Base-by-base conservation (phyloP, 2,329 filamentous ascomycete genomes). In the Byssoonygena ceratinophila region DNA sequence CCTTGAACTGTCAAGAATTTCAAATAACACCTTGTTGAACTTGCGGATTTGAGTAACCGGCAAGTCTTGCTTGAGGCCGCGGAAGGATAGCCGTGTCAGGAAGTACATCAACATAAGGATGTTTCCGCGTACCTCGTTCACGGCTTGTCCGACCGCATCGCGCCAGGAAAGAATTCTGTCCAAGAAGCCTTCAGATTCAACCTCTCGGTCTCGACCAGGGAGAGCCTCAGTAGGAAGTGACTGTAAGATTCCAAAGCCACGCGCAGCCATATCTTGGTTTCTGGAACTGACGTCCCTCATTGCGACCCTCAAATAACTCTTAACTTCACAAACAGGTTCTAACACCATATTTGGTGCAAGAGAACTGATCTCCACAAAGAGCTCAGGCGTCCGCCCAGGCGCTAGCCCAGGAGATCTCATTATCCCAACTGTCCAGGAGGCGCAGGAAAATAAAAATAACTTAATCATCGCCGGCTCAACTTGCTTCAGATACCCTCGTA, bases 191-290 rank as follows among this genome's bases (percentile, higher is more conserved):
- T 27, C 23, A 23, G 31, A 47, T 25, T 12, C 14, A 2, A 29
- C 12, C n/a, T 41, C 23, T 14, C 14, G n/a, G 2, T 14, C 27
- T 32, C 29, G 6, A 4, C n/a, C 27, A 4, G 27, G 27, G 5
- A 9, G 2, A 4, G 9, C 12, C 11, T 9, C 4, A 9, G 20
- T n/a, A 6, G 36, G 25, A 20, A 91, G 85, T 0, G 87, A 84
- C 0, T 79, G 81, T 4, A 96, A 68, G 11, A 95, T 84, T 0
- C 89, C 90, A 59, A 89, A 80, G 0, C 81, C 78, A 55, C 81
- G 82, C 14, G 87, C 82, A 1, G 83, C 82, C 25, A 83, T 72
- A 34, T 75, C 72, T 32, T 90, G 78, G 12, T 54, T 31, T 12
- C 29, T 46, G 6, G 45, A 18, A 3, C 40, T 9, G 44, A 16